A percentile compares a stretch with the other conserved stretches of the same genome.
These are phyloP conservation scores for Apiospora rasikravindrae DNA, from an alignment of 2,329 filamentous ascomycete genomes.

Conservation along the genomic window DNA sequence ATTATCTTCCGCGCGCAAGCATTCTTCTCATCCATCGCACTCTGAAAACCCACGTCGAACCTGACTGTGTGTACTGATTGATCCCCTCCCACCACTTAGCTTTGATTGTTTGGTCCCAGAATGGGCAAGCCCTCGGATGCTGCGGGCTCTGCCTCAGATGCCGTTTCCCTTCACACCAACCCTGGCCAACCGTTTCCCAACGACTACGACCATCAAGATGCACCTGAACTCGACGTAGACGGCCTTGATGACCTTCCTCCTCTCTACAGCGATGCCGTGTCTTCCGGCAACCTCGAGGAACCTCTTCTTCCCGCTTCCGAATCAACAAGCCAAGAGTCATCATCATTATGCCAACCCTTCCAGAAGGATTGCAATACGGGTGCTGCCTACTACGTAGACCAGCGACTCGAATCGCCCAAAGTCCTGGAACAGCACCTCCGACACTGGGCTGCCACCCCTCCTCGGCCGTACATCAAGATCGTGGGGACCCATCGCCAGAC, in stretches of 20 bases:
- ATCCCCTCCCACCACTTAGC: neutral
- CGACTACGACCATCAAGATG: conserved; percentile 31
- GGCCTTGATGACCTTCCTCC: conserved; percentile 37
- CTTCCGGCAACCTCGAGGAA: neutral
- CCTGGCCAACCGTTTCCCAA: conserved; percentile 28
- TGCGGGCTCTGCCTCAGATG: conserved; percentile 27
- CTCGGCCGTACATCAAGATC: conserved; percentile 58
- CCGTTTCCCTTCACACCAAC: conserved; percentile 37
- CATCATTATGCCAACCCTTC: neutral
- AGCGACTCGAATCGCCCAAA: conserved; percentile 50
- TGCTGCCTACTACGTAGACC: conserved; percentile 50
- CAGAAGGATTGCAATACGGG: conserved; percentile 33
- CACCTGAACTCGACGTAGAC: conserved; percentile 34
- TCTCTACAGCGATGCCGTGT: conserved; percentile 34
- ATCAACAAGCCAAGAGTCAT: neutral
- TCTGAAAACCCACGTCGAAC: no score
- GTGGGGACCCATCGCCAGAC: conserved; percentile 58
- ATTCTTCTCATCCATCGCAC: neutral
- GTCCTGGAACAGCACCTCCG: conserved; percentile 51
- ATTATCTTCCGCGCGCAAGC: neutral
- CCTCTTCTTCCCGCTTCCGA: neutral
- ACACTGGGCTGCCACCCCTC: conserved; percentile 52
- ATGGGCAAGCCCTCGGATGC: conserved; percentile 36
- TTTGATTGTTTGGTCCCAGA: neutral
- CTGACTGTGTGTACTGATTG: no score